Base-by-base conservation (phyloP, 331 rosid species). In the Cydonia oblonga region DNA sequence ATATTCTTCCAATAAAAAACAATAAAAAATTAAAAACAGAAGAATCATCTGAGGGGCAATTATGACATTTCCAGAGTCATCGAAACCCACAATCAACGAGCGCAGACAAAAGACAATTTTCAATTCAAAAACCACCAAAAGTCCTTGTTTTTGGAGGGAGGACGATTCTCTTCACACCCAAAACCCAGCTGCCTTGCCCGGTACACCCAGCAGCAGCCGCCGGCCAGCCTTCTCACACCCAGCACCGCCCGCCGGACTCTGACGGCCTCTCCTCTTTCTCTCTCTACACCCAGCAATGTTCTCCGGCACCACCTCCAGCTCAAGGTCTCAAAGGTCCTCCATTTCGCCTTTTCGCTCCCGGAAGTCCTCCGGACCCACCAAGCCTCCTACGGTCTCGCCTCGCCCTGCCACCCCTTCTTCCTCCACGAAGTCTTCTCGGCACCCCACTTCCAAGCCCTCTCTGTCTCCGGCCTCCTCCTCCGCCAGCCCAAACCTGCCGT, bases 331-430 rank as follows among this genome's bases (percentile, higher is more conserved):
- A 26, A 82, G 88, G 75, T 66, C 93, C 57, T 81, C 90, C 53
- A 69, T 84, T 67, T 83, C 96, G 15, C 90, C 96, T 7, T 84
- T 84, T 78, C 87, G 90, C 56, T 87, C 91, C 1, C 83, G 89
- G 62, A 91, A 83, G 77, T 80, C 91, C 1, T 84, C 93, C 25
- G 74, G 66, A 14, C 59, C 71, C 26, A 42, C 74, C 40, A 62
- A 60, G 19, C 76, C 81, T 11, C 46, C 66, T 68, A 30, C 77
- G 30, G 77, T 62, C 10, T 56, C 72, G 7, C 6, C 63, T 6
- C 84, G 96, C 2, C 87, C 96, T 2, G 33, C 86, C 16, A 86
- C 96, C 16, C 85, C 96, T 59, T 85, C 96, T 59, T 84, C 90
- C 4, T 79, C 88, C 3, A 60, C 81, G 23, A 3, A 86, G 23